Conservation (phyloP, 768 basidiomycete genomes). For the Tricholoma hemisulphureum region DNA sequence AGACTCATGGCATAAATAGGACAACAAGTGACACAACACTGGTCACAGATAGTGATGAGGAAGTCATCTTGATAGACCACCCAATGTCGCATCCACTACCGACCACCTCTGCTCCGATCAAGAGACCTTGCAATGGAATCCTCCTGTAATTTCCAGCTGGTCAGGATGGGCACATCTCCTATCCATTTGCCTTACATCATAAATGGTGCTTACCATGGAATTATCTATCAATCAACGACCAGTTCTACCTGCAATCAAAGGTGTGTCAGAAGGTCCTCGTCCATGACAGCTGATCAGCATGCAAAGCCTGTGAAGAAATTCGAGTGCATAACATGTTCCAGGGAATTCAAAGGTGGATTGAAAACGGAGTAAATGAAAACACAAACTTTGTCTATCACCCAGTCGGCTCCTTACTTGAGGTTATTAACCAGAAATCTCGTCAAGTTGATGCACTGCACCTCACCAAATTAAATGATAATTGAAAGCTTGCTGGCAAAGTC, state of each 20-base stretch:
- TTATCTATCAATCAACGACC: background rate
- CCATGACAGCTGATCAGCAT: background rate
- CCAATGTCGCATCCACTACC: too few relatives aligned
- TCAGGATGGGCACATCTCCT: background rate
- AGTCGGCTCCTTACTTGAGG: background rate
- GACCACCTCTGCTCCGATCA: too few relatives aligned
- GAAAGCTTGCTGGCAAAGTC: background rate
- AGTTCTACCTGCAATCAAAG: background rate
- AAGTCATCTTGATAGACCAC: too few relatives aligned
- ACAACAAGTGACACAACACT: too few relatives aligned
- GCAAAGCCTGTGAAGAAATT: background rate
- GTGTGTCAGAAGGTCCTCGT: background rate
- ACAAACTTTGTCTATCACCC: background rate
- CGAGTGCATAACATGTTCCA: background rate
- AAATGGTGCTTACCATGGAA: background rate
- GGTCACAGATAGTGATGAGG: too few relatives aligned
- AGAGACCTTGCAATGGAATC: background rate
- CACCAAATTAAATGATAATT: background rate
- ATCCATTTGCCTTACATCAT: background rate
- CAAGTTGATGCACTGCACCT: background rate
- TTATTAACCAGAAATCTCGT: background rate
- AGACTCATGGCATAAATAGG: too few relatives aligned
- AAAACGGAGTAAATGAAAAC: background rate
- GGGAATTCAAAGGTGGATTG: background rate
- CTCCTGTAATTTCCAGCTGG: background rate